Evolutionary conservation across 306 rosid genomes (phyloP).

Genomic region (Glycine latifolia): DNA sequence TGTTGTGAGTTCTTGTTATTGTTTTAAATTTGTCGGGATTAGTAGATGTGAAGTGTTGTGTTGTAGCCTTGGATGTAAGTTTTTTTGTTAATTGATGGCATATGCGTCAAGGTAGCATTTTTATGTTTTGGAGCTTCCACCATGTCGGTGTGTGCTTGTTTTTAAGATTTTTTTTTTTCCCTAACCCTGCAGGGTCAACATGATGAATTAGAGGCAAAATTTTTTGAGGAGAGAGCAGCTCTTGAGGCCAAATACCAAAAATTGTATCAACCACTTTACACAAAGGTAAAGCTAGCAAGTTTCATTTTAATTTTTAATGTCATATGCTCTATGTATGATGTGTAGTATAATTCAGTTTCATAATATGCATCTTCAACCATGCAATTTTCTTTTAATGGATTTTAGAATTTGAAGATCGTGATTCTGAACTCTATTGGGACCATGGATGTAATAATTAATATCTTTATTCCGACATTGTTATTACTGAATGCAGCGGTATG

Average conservation of each 20-base stretch:
- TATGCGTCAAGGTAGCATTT: background rate
- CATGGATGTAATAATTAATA: background rate
- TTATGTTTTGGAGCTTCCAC: background rate
- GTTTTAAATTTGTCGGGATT: background rate
- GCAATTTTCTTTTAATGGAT: background rate
- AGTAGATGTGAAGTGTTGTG: background rate
- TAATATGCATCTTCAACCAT: background rate
- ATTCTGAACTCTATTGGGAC: background rate
- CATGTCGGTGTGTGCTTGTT: background rate
- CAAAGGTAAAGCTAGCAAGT: conserved; percentile 54
- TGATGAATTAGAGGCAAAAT: conserved; percentile 81
- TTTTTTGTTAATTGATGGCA: background rate
- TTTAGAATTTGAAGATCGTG: background rate
- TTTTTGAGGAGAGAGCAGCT: conserved; percentile 91
- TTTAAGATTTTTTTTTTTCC: background rate
- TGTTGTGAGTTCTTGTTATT: background rate
- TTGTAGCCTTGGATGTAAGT: background rate
- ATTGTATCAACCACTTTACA: conserved; percentile 76
- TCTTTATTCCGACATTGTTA: background rate
- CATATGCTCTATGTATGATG: background rate
- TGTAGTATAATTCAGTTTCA: background rate
- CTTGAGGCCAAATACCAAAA: conserved; percentile 94
- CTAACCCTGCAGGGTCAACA: conserved; percentile 67
- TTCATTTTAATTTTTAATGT: background rate
- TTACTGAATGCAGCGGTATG: conserved; percentile 66